Conservation (phyloP, 345 rosid genomes). For the Clarkia xantiana region DNA sequence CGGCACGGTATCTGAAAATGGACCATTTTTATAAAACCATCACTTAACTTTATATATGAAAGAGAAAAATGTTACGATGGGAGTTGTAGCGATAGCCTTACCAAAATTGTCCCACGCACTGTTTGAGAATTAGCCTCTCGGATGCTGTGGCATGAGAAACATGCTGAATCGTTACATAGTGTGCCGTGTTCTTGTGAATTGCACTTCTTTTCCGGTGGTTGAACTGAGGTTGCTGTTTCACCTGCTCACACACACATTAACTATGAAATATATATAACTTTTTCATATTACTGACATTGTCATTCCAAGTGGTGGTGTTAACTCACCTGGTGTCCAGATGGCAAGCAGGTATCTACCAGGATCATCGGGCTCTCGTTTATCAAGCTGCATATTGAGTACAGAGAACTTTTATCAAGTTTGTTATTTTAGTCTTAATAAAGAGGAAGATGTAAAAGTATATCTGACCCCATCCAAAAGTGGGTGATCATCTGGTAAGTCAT, state of each 20-base stretch:
- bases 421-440: conserved; percentile 5
- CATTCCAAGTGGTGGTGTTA: neutral
- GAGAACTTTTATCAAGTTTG: conserved; percentile 7
- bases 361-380: conserved; percentile 66
- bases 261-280: conserved; percentile 2
- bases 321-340: conserved; percentile 92
- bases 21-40: neutral
- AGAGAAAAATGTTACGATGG: neutral
- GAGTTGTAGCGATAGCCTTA: conserved; percentile 18
- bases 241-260: conserved; percentile 26
- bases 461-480: conserved; percentile 69
- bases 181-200: conserved; percentile 28
- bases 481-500: conserved; percentile 79
- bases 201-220: conserved; percentile 46
- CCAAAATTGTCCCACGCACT: conserved; percentile 88
- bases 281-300: too few relatives aligned
- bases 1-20: conserved; percentile 71
- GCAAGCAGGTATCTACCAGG: conserved; percentile 82
- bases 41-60: neutral
- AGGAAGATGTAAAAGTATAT: conserved; percentile 1
- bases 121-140: conserved; percentile 57
- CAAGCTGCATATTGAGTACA: conserved; percentile 39
- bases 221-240: conserved; percentile 66
- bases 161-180: conserved; percentile 47
- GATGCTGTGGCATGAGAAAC: conserved; percentile 58